A percentile compares a stretch with the other conserved stretches of the same genome.
phyloP scores from a whole-genome alignment of 495 filamentous ascomycete species.

The Ascodesmis nigricans region DNA sequence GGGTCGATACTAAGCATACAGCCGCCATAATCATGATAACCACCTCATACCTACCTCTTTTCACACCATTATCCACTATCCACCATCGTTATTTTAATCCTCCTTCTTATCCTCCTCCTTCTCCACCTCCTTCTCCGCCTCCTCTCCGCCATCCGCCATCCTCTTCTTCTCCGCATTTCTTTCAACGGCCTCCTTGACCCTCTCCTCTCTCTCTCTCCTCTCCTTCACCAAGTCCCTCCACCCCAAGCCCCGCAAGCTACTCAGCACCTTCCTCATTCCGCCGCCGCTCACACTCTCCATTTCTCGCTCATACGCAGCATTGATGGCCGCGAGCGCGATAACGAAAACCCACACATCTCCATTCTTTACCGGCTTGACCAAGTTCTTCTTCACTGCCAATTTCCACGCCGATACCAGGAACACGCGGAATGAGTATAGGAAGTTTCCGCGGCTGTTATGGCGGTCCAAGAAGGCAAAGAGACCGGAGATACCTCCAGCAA shows the following conservation, averaged over 20 bases:
- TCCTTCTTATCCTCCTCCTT: slow-evolving; percentile 17
- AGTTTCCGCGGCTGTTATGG: slow-evolving; percentile 36
- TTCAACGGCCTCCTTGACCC: slow-evolving; percentile 21
- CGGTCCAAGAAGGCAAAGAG: slow-evolving; percentile 56
- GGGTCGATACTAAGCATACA: too few relatives aligned
- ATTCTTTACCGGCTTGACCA: slow-evolving; percentile 57
- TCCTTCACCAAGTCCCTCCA: slow-evolving; percentile 29
- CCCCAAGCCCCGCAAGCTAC: slow-evolving; percentile 51
- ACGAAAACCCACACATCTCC: slow-evolving; percentile 74
- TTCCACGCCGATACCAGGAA: slow-evolving; percentile 74
- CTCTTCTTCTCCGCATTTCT: slow-evolving; percentile 42
- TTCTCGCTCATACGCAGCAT: slow-evolving; percentile 52
- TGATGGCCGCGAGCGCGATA: slow-evolving; percentile 49
- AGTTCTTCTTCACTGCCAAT: slow-evolving; percentile 62
- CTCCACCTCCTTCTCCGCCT: slow-evolving; percentile 33
- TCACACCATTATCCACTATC: too few relatives aligned
- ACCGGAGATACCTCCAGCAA: slow-evolving; percentile 67
- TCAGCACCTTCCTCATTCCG: slow-evolving; percentile 47
- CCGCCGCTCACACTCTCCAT: slow-evolving; percentile 43
- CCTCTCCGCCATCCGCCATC: slow-evolving; percentile 52
- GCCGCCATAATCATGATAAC: too few relatives aligned
- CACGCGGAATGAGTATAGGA: slow-evolving; percentile 47
- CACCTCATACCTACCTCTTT: too few relatives aligned
- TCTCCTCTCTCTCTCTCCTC: slow-evolving; percentile 13
- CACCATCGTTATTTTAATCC: too few relatives aligned